These are phyloP conservation scores for Ophiosphaerella narmari DNA, from an alignment of 2,329 filamentous ascomycete species.

Conservation along the genomic window DNA sequence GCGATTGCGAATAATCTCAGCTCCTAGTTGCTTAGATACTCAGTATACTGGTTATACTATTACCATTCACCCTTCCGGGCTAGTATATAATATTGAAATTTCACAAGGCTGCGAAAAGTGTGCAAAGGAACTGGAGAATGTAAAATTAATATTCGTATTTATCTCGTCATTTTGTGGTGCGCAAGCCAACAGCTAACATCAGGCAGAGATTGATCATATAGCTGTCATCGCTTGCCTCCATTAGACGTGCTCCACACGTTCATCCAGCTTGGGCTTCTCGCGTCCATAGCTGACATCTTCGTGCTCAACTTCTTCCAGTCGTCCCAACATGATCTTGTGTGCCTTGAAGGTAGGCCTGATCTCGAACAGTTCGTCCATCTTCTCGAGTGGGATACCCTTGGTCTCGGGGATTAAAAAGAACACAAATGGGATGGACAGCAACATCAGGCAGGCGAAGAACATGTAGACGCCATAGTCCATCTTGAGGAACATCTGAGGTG, in stretches of 20 bases:
- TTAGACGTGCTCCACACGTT: slow-evolving; percentile 14
- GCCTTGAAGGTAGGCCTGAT: slow-evolving; percentile 50
- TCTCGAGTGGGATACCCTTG: slow-evolving; percentile 53
- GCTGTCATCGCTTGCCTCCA: not conserved
- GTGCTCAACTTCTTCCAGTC: slow-evolving; percentile 45
- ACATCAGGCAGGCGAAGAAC: slow-evolving; percentile 56
- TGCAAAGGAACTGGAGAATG: too few species aligned
- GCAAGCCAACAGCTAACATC: not conserved
- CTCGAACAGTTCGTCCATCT: slow-evolving; percentile 55
- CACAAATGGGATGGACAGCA: slow-evolving; percentile 46
- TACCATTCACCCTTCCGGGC: too few species aligned
- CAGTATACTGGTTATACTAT: too few species aligned
- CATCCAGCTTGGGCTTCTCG: slow-evolving; percentile 43
- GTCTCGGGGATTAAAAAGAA: slow-evolving; percentile 49
- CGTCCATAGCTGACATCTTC: slow-evolving; percentile 23
- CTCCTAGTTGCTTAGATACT: too few species aligned
- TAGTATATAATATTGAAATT: not conserved
- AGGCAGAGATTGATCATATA: too few species aligned
- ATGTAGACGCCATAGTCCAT: slow-evolving; percentile 54
- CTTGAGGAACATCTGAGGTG: slow-evolving; percentile 64
- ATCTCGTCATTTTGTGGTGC: too few species aligned
- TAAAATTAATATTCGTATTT: too few species aligned
- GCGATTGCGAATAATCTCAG: not conserved
- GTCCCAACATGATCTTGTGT: slow-evolving; percentile 46
- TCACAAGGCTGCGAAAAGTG: too few species aligned